Base-by-base conservation (phyloP, 257 asterid species). In the Eucommia ulmoides region DNA sequence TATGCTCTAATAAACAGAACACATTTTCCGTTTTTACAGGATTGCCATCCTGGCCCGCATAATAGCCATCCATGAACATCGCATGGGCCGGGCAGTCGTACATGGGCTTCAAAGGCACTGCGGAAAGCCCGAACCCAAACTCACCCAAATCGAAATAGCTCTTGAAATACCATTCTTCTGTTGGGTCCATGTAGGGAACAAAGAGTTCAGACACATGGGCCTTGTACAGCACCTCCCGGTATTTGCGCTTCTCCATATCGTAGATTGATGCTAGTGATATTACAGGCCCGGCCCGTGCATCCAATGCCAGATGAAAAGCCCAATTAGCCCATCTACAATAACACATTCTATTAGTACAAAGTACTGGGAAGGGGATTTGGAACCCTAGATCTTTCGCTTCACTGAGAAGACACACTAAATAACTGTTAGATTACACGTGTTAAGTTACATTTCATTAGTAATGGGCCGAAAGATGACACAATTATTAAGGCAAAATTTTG, bases 171-270 rank as follows among this genome's bases (percentile, higher is more conserved):
- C 91, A 79, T 44, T 78, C 95, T 62, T 73, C 83, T 0, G 79
- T 70, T 11, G 79, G 19, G 65, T 88, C 93, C 87, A 80, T 79
- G 68, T 81, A 88, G 0, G 97, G 97, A 9, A 83, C 78, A 56
- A 78, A 81, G 8, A 83, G 53, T 46, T 87, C 97, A 0, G 88
- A 88, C n/a, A 77, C 18, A 54, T 59, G 83, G 6, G 91, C 97
- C 67, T 77, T 78, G 63, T 81, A 79, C 70, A 83, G 19, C 41
- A 88, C 92, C n/a, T 71, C 55, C 0, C 97, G 71, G 16, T 42
- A 46, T 58, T 63, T 50, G 0, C 55, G 35, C 60, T 56, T 77
- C 7, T 66, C 79, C 1, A 17, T 51, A 61, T 88, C 95, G 15
- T 59, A 71, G 15, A 81, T 60, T 18, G 84, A 76, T 11, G 88